Evolutionary conservation across 2,329 filamentous ascomycete species (phyloP).

Genomic region (Talaromyces sp.): DNA sequence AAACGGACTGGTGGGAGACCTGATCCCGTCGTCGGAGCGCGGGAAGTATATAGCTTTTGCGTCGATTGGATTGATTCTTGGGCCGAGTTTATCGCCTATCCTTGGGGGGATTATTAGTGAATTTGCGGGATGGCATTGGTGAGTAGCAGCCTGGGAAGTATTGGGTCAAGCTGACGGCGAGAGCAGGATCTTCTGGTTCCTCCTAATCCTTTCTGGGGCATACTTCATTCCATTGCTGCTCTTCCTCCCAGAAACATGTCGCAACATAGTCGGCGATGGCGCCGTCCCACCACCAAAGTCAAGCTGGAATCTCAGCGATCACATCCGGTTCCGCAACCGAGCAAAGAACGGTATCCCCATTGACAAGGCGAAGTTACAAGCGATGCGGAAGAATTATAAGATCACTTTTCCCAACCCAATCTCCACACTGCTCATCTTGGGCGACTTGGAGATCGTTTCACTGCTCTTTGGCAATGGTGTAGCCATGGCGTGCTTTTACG

Average conservation of each 20-base stretch:
- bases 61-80: conserved; percentile 21
- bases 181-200: conserved; percentile 37
- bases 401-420: conserved; percentile 38
- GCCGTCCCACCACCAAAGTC: conserved; percentile 36
- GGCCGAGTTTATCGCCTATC: conserved; percentile 36
- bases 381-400: not conserved
- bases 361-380: not conserved
- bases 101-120: conserved; percentile 37
- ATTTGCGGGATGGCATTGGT: conserved; percentile 38
- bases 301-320: conserved; percentile 33
- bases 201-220: conserved; percentile 32
- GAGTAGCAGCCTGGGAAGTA: too few species aligned
- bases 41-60: conserved; percentile 43
- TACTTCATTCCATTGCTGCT: conserved; percentile 37
- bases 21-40: conserved; percentile 38
- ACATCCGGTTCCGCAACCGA: conserved; percentile 19
- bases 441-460: conserved; percentile 37
- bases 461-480: conserved; percentile 33
- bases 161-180: not conserved
- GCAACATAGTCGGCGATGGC: conserved; percentile 40
- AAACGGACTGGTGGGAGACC: conserved; percentile 40
- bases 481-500: conserved; percentile 43
- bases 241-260: conserved; percentile 40
- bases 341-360: conserved; percentile 18
- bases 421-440: conserved; percentile 34